Evolutionary conservation across 129 eudicot genomes (phyloP).

Genomic region (Flaveria brownii): DNA sequence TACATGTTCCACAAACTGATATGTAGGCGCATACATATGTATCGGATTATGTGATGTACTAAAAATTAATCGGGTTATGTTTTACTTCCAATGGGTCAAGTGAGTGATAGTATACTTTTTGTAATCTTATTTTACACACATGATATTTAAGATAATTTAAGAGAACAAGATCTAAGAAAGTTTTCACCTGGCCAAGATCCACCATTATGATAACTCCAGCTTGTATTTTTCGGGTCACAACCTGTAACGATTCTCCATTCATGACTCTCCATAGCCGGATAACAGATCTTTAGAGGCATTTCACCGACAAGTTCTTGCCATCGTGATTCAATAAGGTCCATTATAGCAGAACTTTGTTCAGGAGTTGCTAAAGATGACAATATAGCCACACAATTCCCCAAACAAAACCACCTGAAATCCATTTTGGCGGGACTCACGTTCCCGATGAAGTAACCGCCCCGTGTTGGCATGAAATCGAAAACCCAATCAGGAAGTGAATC

Average conservation of each 20-base stretch:
- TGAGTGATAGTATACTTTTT: neutral
- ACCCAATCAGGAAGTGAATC: slow-evolving; percentile 97
- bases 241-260: slow-evolving; percentile 96
- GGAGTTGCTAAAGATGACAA: slow-evolving; percentile 92
- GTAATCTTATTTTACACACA: neutral
- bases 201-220: slow-evolving; percentile 99
- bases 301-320: slow-evolving; percentile 95
- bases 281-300: slow-evolving; percentile 93
- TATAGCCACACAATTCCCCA: slow-evolving; percentile 90
- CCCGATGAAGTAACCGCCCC: slow-evolving; percentile 94
- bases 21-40: no score
- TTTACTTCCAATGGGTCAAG: no score
- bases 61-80: neutral
- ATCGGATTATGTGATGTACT: no score
- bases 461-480: slow-evolving; percentile 90
- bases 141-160: neutral
- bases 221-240: slow-evolving; percentile 87
- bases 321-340: slow-evolving; percentile 91
- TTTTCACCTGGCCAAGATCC: slow-evolving; percentile 97
- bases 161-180: neutral
- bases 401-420: slow-evolving; percentile 99
- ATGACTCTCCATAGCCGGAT: slow-evolving; percentile 91
- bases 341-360: slow-evolving; percentile 83
- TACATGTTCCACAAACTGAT: no score
- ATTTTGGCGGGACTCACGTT: slow-evolving; percentile 89